A percentile compares a stretch with the other conserved stretches of the same genome.
Evolutionary conservation across 441 rosid genomes (phyloP).

Genomic region (Dalechampia spathulata): DNA sequence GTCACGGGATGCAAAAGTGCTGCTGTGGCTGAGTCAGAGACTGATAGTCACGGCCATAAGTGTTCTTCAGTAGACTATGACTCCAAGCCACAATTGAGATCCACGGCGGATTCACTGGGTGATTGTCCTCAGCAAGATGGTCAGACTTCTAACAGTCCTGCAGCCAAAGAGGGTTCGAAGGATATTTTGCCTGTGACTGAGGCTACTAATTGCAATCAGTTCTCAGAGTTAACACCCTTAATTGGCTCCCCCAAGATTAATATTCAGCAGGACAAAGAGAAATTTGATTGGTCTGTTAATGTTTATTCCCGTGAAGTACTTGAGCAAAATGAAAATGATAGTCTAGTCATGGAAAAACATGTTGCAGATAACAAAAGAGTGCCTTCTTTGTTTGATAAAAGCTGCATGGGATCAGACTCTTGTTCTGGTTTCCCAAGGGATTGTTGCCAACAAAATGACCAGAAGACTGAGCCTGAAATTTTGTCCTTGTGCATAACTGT

Average conservation of each 20-base stretch:
- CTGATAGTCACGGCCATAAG: neutral
- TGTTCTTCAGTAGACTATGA: neutral
- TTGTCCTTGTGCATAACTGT: neutral
- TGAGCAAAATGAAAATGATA: constrained; percentile 20
- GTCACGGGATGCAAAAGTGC: neutral
- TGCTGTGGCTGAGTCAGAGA: neutral
- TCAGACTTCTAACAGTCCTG: neutral
- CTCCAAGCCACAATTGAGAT: neutral
- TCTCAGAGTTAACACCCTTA: constrained; percentile 12
- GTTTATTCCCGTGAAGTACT: constrained; percentile 9
- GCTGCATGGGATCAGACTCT: constrained; percentile 18
- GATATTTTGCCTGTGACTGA: constrained; percentile 14
- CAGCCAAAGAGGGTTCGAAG: constrained; percentile 4
- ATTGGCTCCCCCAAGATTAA: constrained; percentile 18
- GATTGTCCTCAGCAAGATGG: constrained; percentile 3
- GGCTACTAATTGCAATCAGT: constrained; percentile 8
- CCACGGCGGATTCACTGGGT: neutral
- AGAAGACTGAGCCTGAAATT: constrained; percentile 11
- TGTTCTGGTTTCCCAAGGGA: constrained; percentile 16
- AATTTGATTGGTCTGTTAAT: constrained; percentile 11
- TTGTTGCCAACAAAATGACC: constrained; percentile 17
- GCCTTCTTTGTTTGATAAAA: constrained; percentile 14
- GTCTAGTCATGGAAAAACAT: constrained; percentile 17
- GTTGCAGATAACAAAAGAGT: constrained; percentile 16
- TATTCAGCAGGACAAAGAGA: constrained; percentile 15